Percentiles rank a stretch among this genome's conserved stretches.
These are phyloP conservation scores for Monosporozyma yasuniensis DNA, from an alignment of 805 yeast species.

Conservation along the genomic window DNA sequence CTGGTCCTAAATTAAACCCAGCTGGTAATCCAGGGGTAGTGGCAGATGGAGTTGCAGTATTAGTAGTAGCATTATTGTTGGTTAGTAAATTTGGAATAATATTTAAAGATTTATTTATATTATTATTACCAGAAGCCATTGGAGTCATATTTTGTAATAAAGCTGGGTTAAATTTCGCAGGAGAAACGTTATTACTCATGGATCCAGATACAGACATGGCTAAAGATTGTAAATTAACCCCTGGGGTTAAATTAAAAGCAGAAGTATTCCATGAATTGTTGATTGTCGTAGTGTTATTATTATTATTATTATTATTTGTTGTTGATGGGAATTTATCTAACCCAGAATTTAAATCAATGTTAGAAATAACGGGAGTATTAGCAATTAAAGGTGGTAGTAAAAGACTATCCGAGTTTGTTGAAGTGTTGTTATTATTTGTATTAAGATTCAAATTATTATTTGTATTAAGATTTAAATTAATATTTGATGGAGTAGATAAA, in stretches of 20 bases:
- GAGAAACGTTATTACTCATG: constrained; percentile 9
- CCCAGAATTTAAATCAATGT: neutral
- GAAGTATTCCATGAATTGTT: neutral
- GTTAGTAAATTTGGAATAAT: neutral
- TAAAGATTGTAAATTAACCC: constrained; percentile 8
- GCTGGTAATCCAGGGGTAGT: neutral
- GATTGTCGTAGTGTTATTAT: neutral
- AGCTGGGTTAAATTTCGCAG: constrained; percentile 5
- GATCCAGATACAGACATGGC: constrained; percentile 10
- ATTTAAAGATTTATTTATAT: neutral
- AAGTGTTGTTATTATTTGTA: constrained; percentile 2
- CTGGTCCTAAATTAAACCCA: neutral
- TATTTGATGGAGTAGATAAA: neutral
- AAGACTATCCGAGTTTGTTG: constrained; percentile 11
- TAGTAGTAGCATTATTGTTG: constrained; percentile 1
- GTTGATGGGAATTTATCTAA: neutral
- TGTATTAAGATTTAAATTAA: constrained; percentile 2
- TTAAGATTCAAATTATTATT: constrained; percentile 2
- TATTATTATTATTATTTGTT: too few relatives aligned
- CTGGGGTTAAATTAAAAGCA: neutral
- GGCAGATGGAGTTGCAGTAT: neutral
- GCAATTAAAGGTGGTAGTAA: constrained; percentile 22
- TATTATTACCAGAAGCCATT: neutral
- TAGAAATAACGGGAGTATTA: constrained; percentile 2
- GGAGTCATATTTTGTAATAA: neutral